phyloP scores from a whole-genome alignment of 768 basidiomycete species.

The Termitomyces sp. region DNA sequence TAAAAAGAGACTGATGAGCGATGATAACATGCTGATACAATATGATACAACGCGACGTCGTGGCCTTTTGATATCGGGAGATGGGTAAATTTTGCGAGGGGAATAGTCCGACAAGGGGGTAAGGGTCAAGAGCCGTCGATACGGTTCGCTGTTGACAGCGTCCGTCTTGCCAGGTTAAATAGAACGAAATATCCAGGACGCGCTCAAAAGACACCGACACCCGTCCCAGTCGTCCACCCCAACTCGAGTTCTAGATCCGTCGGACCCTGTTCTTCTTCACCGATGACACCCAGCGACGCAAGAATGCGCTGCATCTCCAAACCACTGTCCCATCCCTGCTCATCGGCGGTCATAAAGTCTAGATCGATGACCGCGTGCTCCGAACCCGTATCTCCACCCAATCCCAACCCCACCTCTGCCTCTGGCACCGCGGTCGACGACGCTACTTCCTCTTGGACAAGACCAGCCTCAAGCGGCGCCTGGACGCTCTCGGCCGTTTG shows the following conservation, averaged over 20 bases:
- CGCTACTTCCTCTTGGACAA: slow-evolving; percentile 5
- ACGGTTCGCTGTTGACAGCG: no score
- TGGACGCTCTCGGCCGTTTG: slow-evolving; percentile 7
- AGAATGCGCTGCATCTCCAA: slow-evolving; percentile 17
- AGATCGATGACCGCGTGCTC: slow-evolving; percentile 11
- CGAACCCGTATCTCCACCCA: slow-evolving; percentile 1
- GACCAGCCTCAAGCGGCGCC: slow-evolving; percentile 5
- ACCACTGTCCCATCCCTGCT: slow-evolving; percentile 8
- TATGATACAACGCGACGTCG: neutral
- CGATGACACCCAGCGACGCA: slow-evolving; percentile 10
- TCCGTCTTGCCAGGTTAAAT: neutral
- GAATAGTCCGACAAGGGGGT: neutral
- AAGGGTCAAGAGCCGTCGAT: no score
- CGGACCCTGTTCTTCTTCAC: slow-evolving; percentile 1
- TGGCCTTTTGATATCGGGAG: neutral
- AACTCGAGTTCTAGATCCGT: slow-evolving; percentile 11
- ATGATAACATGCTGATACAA: neutral
- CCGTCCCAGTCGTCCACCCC: slow-evolving; percentile 7
- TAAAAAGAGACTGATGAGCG: neutral
- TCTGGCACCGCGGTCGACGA: neutral
- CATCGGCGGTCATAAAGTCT: slow-evolving; percentile 2
- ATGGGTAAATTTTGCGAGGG: neutral
- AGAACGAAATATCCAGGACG: no score
- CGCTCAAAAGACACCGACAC: slow-evolving; percentile 12
- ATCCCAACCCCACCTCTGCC: neutral